A percentile compares a stretch with the other conserved stretches of the same genome.
Evolutionary conservation across 208 protist genomes (phyloP).

Genomic region (Acanthamoeba healyi): DNA sequence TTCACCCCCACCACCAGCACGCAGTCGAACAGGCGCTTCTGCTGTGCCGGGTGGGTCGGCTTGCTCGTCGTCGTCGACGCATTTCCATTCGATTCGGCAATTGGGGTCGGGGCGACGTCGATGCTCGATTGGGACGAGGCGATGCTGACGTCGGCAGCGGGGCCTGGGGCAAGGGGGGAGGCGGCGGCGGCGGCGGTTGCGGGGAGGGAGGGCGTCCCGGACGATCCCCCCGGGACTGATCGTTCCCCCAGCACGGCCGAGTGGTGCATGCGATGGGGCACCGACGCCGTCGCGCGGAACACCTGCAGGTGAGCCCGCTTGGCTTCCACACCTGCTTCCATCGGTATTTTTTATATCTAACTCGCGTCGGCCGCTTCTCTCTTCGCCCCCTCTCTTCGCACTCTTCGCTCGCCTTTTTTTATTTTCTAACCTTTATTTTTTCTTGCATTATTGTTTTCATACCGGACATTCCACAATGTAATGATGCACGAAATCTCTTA

Average conservation of each 20-base stretch:
- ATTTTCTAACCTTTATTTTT: too few relatives aligned
- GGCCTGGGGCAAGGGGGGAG: not conserved
- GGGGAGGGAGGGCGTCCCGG: too few relatives aligned
- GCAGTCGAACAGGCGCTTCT: constrained; percentile 62
- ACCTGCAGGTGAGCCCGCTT: not conserved
- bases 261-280: not conserved
- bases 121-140: not conserved
- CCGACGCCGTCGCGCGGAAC: not conserved
- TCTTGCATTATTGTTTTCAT: too few relatives aligned
- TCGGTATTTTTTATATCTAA: too few relatives aligned
- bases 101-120: too few relatives aligned
- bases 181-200: too few relatives aligned
- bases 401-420: not conserved
- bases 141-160: not conserved
- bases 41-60: not conserved
- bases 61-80: not conserved
- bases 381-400: not conserved
- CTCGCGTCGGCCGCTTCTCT: not conserved
- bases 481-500: too few relatives aligned
- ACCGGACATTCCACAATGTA: too few relatives aligned
- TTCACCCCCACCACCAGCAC: constrained; percentile 68
- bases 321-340: not conserved
- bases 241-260: not conserved
- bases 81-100: constrained; percentile 1
- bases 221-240: too few relatives aligned